Percentiles rank a stretch among this genome's conserved stretches.
These are phyloP conservation scores for Hirsutella rhossiliensis DNA, from an alignment of 2,329 filamentous ascomycete species.

Conservation along the genomic window DNA sequence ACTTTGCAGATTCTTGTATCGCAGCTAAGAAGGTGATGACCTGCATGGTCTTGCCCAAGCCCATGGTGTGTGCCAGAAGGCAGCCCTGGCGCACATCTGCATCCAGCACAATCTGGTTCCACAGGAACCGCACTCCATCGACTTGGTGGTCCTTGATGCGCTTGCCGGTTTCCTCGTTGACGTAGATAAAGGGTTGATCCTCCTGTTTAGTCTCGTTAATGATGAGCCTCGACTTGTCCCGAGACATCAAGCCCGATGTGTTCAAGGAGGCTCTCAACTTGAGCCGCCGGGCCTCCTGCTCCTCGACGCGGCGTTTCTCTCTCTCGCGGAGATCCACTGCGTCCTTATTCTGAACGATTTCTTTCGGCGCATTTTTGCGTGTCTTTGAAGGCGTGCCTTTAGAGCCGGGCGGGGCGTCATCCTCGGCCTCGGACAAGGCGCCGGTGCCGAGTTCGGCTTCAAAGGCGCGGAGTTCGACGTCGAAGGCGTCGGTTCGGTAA, in stretches of 20 bases:
- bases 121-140: constrained; percentile 74
- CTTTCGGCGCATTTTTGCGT: constrained; percentile 12
- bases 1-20: constrained; percentile 53
- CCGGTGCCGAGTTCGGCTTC: constrained; percentile 10
- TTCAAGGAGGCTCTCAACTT: constrained; percentile 34
- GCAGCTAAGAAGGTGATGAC: constrained; percentile 72
- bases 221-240: constrained; percentile 39
- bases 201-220: constrained; percentile 56
- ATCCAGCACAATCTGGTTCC: constrained; percentile 65
- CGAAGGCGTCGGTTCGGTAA: constrained; percentile 11
- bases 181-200: constrained; percentile 46
- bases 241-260: constrained; percentile 27
- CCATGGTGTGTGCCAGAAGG: constrained; percentile 82
- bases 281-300: constrained; percentile 39
- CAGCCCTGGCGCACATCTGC: constrained; percentile 55
- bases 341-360: constrained; percentile 22
- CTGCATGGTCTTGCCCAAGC: constrained; percentile 87
- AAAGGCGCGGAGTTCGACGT: constrained; percentile 7
- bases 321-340: constrained; percentile 41
- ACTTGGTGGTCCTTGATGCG: constrained; percentile 72
- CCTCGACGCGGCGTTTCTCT: constrained; percentile 38
- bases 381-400: constrained; percentile 4
- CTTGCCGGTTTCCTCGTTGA: constrained; percentile 50
- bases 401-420: not conserved
- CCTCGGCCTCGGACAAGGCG: constrained; percentile 7